These are phyloP conservation scores for Suillus hirtellus DNA, from an alignment of 768 basidiomycete species.

Conservation along the genomic window DNA sequence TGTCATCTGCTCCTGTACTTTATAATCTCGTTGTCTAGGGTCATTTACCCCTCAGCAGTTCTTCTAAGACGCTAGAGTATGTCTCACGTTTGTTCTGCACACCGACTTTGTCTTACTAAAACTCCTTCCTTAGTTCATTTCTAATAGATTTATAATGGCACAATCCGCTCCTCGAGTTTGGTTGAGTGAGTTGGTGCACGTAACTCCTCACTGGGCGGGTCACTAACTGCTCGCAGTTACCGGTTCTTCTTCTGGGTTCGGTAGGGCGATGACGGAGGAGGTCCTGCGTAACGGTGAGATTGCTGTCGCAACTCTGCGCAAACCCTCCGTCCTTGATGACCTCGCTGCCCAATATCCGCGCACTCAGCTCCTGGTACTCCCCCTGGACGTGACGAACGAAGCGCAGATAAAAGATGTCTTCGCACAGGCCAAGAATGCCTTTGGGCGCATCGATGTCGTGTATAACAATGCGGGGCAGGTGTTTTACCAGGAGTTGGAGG, in stretches of 20 bases:
- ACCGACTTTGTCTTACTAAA: not conserved
- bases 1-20: not conserved
- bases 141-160: not conserved
- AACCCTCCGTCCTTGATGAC: constrained; percentile 30
- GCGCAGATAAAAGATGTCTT: constrained; percentile 27
- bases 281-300: constrained; percentile 37
- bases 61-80: not conserved
- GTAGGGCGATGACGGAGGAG: constrained; percentile 31
- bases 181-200: not conserved
- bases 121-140: not conserved
- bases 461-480: constrained; percentile 38
- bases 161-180: not conserved
- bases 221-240: constrained; percentile 31
- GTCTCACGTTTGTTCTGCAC: too few relatives aligned
- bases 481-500: not conserved
- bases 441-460: constrained; percentile 33
- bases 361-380: constrained; percentile 25
- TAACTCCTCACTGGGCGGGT: not conserved
- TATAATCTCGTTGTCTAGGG: not conserved
- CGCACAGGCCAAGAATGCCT: constrained; percentile 19
- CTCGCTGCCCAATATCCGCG: not conserved
- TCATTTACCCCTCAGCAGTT: not conserved
- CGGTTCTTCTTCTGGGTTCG: constrained; percentile 43
- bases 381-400: constrained; percentile 29
- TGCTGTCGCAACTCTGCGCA: constrained; percentile 44